phyloP scores from a whole-genome alignment of 352 stramenopile genomes.

The Pythium myriotylum region DNA sequence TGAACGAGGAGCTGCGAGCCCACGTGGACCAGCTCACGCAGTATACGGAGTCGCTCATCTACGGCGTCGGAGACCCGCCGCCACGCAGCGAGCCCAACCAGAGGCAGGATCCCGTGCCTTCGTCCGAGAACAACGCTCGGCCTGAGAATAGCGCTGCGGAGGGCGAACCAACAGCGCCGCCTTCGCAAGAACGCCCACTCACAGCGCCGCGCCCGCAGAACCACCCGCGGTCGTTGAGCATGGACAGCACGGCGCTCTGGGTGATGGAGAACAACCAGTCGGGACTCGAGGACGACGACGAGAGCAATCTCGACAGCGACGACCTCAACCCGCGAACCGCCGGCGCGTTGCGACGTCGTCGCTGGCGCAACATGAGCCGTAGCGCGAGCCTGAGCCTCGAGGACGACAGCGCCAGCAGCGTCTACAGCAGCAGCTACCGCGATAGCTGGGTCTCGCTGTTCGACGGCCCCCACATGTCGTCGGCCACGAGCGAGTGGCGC shows the following conservation, averaged over 20 bases:
- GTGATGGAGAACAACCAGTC: slow-evolving; percentile 27
- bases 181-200: background rate
- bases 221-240: slow-evolving; percentile 6
- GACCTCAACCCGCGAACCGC: slow-evolving; percentile 10
- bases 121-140: background rate
- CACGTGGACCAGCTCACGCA: slow-evolving; percentile 73
- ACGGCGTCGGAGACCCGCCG: slow-evolving; percentile 17
- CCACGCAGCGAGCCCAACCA: slow-evolving; percentile 1
- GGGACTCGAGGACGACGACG: slow-evolving; percentile 22
- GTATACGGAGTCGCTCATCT: slow-evolving; percentile 70
- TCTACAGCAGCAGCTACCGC: slow-evolving; percentile 27
- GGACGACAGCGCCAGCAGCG: slow-evolving; percentile 27
- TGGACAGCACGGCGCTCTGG: slow-evolving; percentile 25
- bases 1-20: slow-evolving; percentile 61
- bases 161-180: background rate
- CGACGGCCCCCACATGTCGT: slow-evolving; percentile 15
- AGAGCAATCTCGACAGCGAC: slow-evolving; percentile 25
- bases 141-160: background rate
- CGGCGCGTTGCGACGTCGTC: slow-evolving; percentile 8
- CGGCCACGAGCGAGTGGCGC: slow-evolving; percentile 17
- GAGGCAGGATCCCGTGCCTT: slow-evolving; percentile 8
- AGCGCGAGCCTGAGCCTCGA: slow-evolving; percentile 25
- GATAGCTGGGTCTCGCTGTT: slow-evolving; percentile 26
- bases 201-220: background rate
- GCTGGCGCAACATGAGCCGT: slow-evolving; percentile 21